Evolutionary conservation across 495 filamentous ascomycete species (phyloP).

Genomic region (Penicillium lagena): DNA sequence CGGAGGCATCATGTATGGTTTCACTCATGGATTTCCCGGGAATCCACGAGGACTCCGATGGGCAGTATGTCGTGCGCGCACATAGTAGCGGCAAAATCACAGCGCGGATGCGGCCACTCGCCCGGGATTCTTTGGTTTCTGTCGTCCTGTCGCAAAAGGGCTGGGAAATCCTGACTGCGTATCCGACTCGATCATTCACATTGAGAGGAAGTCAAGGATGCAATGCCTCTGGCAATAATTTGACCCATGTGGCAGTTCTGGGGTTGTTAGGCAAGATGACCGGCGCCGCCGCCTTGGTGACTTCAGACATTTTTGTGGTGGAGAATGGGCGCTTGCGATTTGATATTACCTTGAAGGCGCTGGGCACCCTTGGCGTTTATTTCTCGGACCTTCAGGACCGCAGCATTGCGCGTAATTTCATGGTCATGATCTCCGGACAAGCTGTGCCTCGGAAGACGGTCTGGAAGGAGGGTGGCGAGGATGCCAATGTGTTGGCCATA

Average conservation of each 20-base stretch:
- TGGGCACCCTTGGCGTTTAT: conserved; percentile 68
- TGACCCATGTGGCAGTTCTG: conserved; percentile 55
- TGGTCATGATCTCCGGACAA: conserved; percentile 67
- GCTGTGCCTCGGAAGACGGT: conserved; percentile 65
- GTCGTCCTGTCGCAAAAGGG: conserved; percentile 55
- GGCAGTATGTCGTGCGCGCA: conserved; percentile 63
- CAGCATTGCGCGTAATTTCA: conserved; percentile 58
- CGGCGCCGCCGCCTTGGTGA: conserved; percentile 69
- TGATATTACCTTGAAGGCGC: conserved; percentile 65
- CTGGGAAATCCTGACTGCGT: conserved; percentile 79
- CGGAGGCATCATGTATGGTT: conserved; percentile 56
- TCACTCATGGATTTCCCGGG: conserved; percentile 68
- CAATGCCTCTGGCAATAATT: neutral
- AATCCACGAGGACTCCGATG: conserved; percentile 29
- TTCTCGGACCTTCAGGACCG: conserved; percentile 59
- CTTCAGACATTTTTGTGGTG: conserved; percentile 46
- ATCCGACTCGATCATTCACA: conserved; percentile 53
- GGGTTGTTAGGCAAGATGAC: conserved; percentile 88
- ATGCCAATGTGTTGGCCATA: conserved; percentile 61
- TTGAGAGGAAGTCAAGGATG: conserved; percentile 19
- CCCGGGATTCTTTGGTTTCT: conserved; percentile 40
- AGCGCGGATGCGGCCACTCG: conserved; percentile 31
- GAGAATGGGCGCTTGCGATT: conserved; percentile 56
- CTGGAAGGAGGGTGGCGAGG: conserved; percentile 40
- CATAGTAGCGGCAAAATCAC: conserved; percentile 64